A percentile compares a stretch with the other conserved stretches of the same genome.
Evolutionary conservation across 2,329 filamentous ascomycete species (phyloP).

Genomic region (Lanzia echinophila): DNA sequence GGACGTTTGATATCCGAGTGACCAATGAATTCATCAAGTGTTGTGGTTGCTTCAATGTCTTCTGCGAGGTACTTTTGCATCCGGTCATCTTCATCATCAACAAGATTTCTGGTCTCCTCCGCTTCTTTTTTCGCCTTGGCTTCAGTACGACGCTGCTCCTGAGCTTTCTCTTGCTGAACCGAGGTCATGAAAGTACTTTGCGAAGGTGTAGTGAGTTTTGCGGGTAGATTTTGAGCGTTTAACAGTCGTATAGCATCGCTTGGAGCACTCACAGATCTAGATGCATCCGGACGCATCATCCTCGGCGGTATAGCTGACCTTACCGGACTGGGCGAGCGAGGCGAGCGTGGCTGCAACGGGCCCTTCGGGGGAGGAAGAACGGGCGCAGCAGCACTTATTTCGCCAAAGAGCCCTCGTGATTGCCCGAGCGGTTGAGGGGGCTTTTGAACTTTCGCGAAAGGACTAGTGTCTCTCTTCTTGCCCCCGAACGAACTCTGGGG

Average conservation of each 20-base stretch:
- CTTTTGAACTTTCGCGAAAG: slow-evolving; percentile 41
- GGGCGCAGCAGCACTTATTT: slow-evolving; percentile 44
- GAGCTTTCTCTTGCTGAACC: slow-evolving; percentile 22
- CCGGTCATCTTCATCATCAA: slow-evolving; percentile 64
- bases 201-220: slow-evolving; percentile 44
- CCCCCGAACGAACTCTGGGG: slow-evolving; percentile 54
- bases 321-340: slow-evolving; percentile 67
- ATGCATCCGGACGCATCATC: slow-evolving; percentile 41
- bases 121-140: slow-evolving; percentile 49
- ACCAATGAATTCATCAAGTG: slow-evolving; percentile 62
- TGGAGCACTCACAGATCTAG: slow-evolving; percentile 54
- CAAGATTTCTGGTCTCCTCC: slow-evolving; percentile 49
- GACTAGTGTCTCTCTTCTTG: slow-evolving; percentile 31
- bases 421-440: slow-evolving; percentile 38
- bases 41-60: slow-evolving; percentile 54
- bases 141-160: slow-evolving; percentile 24
- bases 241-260: slow-evolving; percentile 51
- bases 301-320: slow-evolving; percentile 50
- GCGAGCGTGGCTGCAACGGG: slow-evolving; percentile 55
- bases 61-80: slow-evolving; percentile 56
- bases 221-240: slow-evolving; percentile 39
- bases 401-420: slow-evolving; percentile 44
- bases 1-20: slow-evolving; percentile 49
- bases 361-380: slow-evolving; percentile 47
- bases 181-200: slow-evolving; percentile 20